Conservation (phyloP, 192 early-diverging fungal genomes). For the Dissophora globulifera region DNA sequence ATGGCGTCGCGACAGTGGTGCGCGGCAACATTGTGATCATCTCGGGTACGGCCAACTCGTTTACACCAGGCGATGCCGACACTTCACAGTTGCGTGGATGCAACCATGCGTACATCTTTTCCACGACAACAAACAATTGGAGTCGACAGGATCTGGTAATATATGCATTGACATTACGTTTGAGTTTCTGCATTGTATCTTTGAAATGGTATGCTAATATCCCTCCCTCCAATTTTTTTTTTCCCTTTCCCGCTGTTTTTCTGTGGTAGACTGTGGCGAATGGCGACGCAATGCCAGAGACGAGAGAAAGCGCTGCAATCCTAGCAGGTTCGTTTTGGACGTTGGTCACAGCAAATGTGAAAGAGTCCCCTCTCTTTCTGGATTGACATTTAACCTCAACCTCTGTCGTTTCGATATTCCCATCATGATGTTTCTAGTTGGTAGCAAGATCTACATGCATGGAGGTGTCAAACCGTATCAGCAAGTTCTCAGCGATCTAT, state of each 20-base stretch:
- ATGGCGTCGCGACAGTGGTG: slow-evolving; percentile 35
- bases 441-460: slow-evolving; percentile 41
- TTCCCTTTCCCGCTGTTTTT: too few species aligned
- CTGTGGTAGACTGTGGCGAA: slow-evolving; percentile 11
- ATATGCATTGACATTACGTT: neutral
- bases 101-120: slow-evolving; percentile 44
- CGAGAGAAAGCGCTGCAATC: slow-evolving; percentile 40
- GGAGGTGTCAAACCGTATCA: slow-evolving; percentile 49
- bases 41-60: slow-evolving; percentile 48
- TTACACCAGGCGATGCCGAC: slow-evolving; percentile 32
- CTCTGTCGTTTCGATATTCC: too few species aligned
- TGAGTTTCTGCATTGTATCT: neutral
- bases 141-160: slow-evolving; percentile 27
- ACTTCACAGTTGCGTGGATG: slow-evolving; percentile 20
- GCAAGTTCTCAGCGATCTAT: slow-evolving; percentile 39
- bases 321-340: too few species aligned
- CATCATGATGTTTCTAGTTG: slow-evolving; percentile 23
- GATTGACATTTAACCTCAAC: too few species aligned
- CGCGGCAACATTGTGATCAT: slow-evolving; percentile 27
- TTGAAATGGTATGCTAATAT: too few species aligned
- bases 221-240: too few species aligned
- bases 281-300: slow-evolving; percentile 26
- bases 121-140: slow-evolving; percentile 15
- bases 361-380: too few species aligned
- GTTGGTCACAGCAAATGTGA: too few species aligned